Percentiles rank a stretch among this genome's conserved stretches.
These are phyloP conservation scores for Coprinopsis strossmayeri DNA, from an alignment of 768 basidiomycete species.

Conservation along the genomic window DNA sequence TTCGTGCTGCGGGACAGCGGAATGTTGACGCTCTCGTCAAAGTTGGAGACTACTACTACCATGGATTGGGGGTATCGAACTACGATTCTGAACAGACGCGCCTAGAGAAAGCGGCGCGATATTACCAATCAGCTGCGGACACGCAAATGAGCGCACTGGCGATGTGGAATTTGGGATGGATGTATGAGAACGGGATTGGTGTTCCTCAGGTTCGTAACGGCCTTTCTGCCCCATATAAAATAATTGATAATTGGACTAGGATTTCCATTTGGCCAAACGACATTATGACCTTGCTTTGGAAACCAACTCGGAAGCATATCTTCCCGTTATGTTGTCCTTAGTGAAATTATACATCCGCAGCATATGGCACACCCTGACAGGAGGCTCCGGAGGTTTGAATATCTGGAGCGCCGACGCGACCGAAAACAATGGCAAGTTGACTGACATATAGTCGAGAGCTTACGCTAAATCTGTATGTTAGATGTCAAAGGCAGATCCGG, in stretches of 20 bases:
- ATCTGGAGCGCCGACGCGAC: slow-evolving; percentile 60
- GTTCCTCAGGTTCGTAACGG: slow-evolving; percentile 64
- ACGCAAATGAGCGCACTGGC: slow-evolving; percentile 90
- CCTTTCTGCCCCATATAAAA: background rate
- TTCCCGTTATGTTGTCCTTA: slow-evolving; percentile 81
- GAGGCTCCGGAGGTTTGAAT: slow-evolving; percentile 61
- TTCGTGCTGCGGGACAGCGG: slow-evolving; percentile 85
- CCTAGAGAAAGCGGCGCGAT: slow-evolving; percentile 87
- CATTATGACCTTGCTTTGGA: slow-evolving; percentile 90
- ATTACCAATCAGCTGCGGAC: slow-evolving; percentile 92
- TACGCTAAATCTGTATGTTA: slow-evolving; percentile 5
- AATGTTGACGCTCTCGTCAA: slow-evolving; percentile 98
- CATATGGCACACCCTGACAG: slow-evolving; percentile 74
- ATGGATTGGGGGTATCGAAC: slow-evolving; percentile 74
- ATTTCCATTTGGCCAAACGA: slow-evolving; percentile 94
- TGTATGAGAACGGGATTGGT: slow-evolving; percentile 96
- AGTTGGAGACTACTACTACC: slow-evolving; percentile 96
- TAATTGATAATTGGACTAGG: slow-evolving; percentile 35
- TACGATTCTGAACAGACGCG: slow-evolving; percentile 52
- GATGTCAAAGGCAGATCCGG: slow-evolving; percentile 16
- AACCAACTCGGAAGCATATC: slow-evolving; percentile 82
- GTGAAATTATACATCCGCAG: slow-evolving; percentile 77
- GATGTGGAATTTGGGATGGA: slow-evolving; percentile 98
- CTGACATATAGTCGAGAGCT: background rate
- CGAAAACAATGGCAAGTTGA: slow-evolving; percentile 25